A percentile compares a stretch with the other conserved stretches of the same genome.
Evolutionary conservation across 2,329 filamentous ascomycete species (phyloP).

Genomic region (Scolecobasidium constrictum): DNA sequence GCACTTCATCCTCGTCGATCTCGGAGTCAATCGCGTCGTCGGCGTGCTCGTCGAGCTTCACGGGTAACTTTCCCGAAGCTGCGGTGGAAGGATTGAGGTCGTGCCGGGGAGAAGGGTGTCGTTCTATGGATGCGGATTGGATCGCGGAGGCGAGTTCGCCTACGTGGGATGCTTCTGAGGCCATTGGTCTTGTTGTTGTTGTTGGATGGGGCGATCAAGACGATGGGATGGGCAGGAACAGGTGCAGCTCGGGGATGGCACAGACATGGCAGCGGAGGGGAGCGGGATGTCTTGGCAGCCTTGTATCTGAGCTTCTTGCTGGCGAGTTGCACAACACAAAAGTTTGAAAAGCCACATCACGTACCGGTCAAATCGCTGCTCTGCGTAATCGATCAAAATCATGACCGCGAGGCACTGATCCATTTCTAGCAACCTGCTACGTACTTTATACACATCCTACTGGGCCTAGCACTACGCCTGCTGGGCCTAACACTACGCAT

Average conservation of each 20-base stretch:
- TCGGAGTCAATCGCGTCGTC: slow-evolving; percentile 22
- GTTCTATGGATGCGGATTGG: slow-evolving; percentile 70
- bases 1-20: slow-evolving; percentile 55
- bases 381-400: no score
- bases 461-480: no score
- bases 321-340: not conserved
- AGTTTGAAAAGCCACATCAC: no score
- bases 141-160: slow-evolving; percentile 63
- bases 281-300: not conserved
- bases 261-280: no score
- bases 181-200: not conserved
- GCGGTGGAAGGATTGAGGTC: slow-evolving; percentile 75
- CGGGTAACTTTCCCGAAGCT: slow-evolving; percentile 52
- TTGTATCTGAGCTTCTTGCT: not conserved
- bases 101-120: slow-evolving; percentile 56
- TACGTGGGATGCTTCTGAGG: slow-evolving; percentile 19
- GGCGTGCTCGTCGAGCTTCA: slow-evolving; percentile 19
- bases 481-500: no score
- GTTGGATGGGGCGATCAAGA: no score
- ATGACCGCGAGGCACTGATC: no score
- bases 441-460: no score
- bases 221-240: no score
- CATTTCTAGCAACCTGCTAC: no score
- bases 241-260: no score
- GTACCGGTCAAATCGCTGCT: no score